Conservation (phyloP, 148 eudicot genomes). For the Vaccinium myrtillus region DNA sequence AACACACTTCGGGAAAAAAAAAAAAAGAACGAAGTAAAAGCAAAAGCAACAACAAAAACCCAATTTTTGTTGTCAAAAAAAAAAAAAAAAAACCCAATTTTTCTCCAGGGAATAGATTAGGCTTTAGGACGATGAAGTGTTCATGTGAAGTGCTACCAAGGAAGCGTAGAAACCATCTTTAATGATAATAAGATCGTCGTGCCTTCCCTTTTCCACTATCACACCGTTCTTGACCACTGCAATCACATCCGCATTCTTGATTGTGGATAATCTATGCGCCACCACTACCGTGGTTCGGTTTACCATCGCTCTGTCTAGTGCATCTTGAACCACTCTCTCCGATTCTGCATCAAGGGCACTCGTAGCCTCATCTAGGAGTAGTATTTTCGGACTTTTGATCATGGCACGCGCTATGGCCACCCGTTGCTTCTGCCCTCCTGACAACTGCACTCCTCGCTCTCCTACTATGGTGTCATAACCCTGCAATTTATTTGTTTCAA, state of each 20-base stretch:
- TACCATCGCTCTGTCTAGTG: not conserved
- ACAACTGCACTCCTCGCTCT: conserved; percentile 68
- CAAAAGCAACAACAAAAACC: not conserved
- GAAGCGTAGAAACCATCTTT: conserved; percentile 42
- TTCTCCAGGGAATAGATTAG: not conserved
- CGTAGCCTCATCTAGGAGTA: not conserved
- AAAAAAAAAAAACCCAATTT: not conserved
- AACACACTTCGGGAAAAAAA: not conserved
- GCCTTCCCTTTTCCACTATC: conserved; percentile 71
- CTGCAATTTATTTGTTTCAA: conserved; percentile 26
- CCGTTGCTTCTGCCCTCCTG: conserved; percentile 80
- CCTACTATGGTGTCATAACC: conserved; percentile 75
- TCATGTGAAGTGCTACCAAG: conserved; percentile 55
- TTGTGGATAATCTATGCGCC: not conserved
- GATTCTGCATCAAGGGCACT: not conserved
- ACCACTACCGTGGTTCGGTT: not conserved
- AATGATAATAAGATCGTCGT: conserved; percentile 36
- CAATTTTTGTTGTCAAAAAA: not conserved
- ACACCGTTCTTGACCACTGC: conserved; percentile 65
- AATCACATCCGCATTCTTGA: conserved; percentile 37
- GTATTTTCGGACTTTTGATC: not conserved
- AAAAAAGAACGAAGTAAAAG: no score
- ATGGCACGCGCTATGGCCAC: conserved; percentile 43
- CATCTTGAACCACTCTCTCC: not conserved
- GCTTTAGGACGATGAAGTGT: conserved; percentile 25